phyloP scores from a whole-genome alignment of 1,139 yeast species.

The Nadsonia starkeyi-henricii region DNA sequence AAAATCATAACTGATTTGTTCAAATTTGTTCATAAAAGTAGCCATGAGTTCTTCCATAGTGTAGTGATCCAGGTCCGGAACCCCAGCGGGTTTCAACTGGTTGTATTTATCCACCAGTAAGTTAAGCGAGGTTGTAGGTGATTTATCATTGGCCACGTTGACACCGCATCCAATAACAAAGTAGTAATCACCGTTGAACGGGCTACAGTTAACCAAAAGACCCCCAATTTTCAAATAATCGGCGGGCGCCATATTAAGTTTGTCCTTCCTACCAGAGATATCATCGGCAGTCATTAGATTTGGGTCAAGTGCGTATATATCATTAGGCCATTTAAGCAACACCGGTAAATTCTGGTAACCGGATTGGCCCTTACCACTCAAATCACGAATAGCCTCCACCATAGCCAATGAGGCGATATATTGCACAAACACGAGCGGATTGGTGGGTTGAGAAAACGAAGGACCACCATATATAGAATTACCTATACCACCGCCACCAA shows the following conservation, averaged over 20 bases:
- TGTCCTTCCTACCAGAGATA: constrained; percentile 28
- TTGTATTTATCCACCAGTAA: constrained; percentile 46
- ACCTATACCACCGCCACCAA: too few species aligned
- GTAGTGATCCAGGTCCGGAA: constrained; percentile 29
- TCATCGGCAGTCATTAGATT: constrained; percentile 11
- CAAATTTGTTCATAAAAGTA: constrained; percentile 49
- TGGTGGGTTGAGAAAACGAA: constrained; percentile 19
- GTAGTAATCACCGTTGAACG: constrained; percentile 40
- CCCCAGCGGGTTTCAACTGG: constrained; percentile 31
- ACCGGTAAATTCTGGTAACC: constrained; percentile 69
- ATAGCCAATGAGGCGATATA: constrained; percentile 75
- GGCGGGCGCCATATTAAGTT: constrained; percentile 13
- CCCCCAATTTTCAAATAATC: constrained; percentile 75
- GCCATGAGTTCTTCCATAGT: constrained; percentile 58
- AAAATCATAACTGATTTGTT: constrained; percentile 46
- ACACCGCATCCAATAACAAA: constrained; percentile 73
- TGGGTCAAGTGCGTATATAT: constrained; percentile 64
- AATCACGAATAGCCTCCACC: constrained; percentile 57
- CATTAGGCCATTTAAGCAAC: constrained; percentile 94
- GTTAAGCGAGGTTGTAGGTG: constrained; percentile 85
- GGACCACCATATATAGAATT: too few species aligned
- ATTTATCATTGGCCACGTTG: constrained; percentile 59
- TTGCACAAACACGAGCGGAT: constrained; percentile 67
- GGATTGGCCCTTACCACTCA: constrained; percentile 28
- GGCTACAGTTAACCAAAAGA: constrained; percentile 66